Percentiles rank a stretch among this genome's conserved stretches.
Evolutionary conservation across 169 alveolate genomes (phyloP).

Genomic region (Besnoitia besnoiti): DNA sequence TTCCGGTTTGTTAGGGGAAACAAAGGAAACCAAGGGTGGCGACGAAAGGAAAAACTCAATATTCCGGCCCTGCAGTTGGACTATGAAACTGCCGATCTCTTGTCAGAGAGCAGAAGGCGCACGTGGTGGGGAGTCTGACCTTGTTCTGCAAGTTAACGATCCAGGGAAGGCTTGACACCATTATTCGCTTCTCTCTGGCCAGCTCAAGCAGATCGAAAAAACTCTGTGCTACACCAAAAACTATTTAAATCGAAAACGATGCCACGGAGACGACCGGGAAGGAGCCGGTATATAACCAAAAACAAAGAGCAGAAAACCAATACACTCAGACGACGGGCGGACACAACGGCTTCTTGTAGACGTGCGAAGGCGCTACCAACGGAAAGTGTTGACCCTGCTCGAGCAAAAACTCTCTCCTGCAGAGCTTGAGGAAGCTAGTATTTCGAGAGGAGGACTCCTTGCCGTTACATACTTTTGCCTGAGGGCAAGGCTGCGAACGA

Average conservation of each 20-base stretch:
- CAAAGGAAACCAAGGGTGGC: not conserved
- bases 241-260: not conserved
- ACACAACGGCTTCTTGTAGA: no score
- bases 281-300: not conserved
- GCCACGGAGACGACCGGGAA: not conserved
- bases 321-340: not conserved
- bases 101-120: no score
- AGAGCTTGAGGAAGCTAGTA: not conserved
- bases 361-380: not conserved
- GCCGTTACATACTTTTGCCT: not conserved
- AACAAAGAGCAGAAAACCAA: not conserved
- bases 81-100: no score
- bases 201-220: not conserved
- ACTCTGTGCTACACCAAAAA: not conserved
- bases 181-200: not conserved
- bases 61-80: no score
- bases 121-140: no score
- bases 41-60: not conserved
- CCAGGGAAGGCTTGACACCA: not conserved
- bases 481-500: not conserved
- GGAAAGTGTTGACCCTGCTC: not conserved
- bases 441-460: not conserved
- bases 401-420: not conserved
- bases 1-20: not conserved
- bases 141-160: no score